Evolutionary conservation across 805 yeast genomes (phyloP), one percentile per base, ranked within the genome.

Genomic region (Kodamaea hsintzibuensis): DNA sequence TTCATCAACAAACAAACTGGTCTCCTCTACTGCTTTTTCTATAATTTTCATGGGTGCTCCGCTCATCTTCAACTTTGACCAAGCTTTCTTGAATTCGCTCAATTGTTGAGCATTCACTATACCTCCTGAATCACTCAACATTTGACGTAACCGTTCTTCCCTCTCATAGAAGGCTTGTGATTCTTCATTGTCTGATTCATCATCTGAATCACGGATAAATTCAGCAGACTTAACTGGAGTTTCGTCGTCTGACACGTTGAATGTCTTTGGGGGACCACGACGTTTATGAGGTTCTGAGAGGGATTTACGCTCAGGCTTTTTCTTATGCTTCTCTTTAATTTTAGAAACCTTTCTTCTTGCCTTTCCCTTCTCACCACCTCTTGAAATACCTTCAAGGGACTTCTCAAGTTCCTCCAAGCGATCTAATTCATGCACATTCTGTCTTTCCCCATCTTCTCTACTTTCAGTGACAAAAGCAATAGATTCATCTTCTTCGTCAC

Each of bases 151-250:
- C 53, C 71, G 67, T 52, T 74, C 73, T 60, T 87, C 92, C 54
- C 82, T 76, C 43, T 68, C 83, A 62, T 81, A 86, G 62, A 86
- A 86, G 30, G 60, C 75, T 2, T 61, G 63, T 50, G 78, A 82
- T 42, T 74, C 73, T 47, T 83, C 89, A 12, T 76, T 82, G 60
- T 85, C 89, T 4, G 82, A 75, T 9, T 79, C 85, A 60, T 85
- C 89, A 62, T 85, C 91, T 1, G 89, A 83, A 50, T 80, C 86
- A 49, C 73, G 73, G 46, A 86, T 79, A 58, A 69, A 80, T 52
- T 80, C 84, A 3, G 85, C 69, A 1, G 91, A 85, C 44, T 79
- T 74, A 49, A 68, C 62, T 40, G 44, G 44, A 40, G 44, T 17
- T 40, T 40, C 44, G 22, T 40, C 44, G 39, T 70, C 77, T 19